Base-by-base conservation (phyloP, 306 rosid species). In the Luffa acutangula region DNA sequence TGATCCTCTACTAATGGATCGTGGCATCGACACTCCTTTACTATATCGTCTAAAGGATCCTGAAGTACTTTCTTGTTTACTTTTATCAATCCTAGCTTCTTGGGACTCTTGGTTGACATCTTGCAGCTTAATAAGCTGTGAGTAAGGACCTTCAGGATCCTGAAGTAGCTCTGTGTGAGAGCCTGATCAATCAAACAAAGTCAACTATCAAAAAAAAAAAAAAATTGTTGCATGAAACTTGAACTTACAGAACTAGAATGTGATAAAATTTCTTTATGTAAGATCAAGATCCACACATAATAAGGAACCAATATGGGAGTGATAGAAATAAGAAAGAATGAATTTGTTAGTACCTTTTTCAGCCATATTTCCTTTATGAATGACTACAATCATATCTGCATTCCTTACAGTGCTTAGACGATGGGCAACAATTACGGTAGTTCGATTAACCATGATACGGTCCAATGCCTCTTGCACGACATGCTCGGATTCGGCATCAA, bases 121-220 rank as follows among this genome's bases (percentile, higher is more conserved):
- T 87, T 90, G 97, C 64, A 89, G 80, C 45, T 78, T 80, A 62
- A 92, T 86, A 67, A 92, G 93, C 70, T 89, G 94, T 59, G 89
- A 89, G 63, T 89, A 92, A 63, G 91, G 86, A 80, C 95, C 97
- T 79, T 89, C 86, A 9, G 89, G 89, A 56, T 90, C 81, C 42
- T 77, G 66, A 59, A 82, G 79, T 66, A 92, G 89, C 49, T 87
- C 94, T 45, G 79, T 60, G 81, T 90, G 91, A 36, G 95, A 58
- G 71, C 97, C 97, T 92, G 82, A 79, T 85, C 76, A 80, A 49
- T 83, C 77, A 53, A 64, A 74, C 63, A 46, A 45, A 58, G 12
- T 31, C 59, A 49, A 33, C 6, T 48, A 48, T 73, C 10, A 73
- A 59, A 72, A 48, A 14, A 13, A 48, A 14, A 13, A 7, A 2